Evolutionary conservation across 2,329 filamentous ascomycete species (phyloP).

Genomic region (Cryphonectria radicalis): DNA sequence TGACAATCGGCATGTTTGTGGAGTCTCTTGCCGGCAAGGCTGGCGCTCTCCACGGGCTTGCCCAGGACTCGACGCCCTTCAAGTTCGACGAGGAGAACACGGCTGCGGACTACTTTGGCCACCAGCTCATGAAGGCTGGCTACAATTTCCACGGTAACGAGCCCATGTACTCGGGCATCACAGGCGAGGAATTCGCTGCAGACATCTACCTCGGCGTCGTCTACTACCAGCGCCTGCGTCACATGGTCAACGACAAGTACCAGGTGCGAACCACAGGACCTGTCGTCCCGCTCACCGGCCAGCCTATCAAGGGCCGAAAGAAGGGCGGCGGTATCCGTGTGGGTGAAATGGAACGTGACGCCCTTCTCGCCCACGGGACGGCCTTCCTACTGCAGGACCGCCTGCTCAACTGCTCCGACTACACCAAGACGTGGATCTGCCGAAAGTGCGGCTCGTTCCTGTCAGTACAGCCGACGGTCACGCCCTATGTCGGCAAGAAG

Average conservation of each 20-base stretch:
- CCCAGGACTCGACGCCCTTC: constrained; percentile 95
- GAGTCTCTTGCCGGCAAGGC: constrained; percentile 96
- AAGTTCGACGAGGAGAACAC: constrained; percentile 91
- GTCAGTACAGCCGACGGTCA: constrained; percentile 80
- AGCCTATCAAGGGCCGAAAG: constrained; percentile 95
- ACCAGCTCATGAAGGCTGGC: constrained; percentile 91
- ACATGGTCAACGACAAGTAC: constrained; percentile 99
- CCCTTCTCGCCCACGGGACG: constrained; percentile 90
- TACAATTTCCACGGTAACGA: constrained; percentile 99
- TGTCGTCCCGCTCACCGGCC: constrained; percentile 86
- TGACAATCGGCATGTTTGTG: constrained; percentile 99
- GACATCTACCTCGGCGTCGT: constrained; percentile 98
- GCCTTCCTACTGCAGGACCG: constrained; percentile 95
- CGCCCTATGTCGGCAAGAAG: constrained; percentile 66
- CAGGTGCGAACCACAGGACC: constrained; percentile 96
- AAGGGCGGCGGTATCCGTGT: constrained; percentile 98
- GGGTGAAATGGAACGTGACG: constrained; percentile 98
- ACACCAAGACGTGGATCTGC: constrained; percentile 87
- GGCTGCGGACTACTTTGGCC: constrained; percentile 91
- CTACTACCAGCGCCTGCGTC: constrained; percentile 95
- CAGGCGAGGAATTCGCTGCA: constrained; percentile 87
- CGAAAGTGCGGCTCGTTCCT: constrained; percentile 88
- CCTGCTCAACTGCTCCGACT: constrained; percentile 96
- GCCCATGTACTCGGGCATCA: constrained; percentile 97
- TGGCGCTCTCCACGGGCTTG: constrained; percentile 90